Evolutionary conservation across 805 yeast genomes (phyloP), one percentile per base, ranked within the genome.

Genomic region (Candida sakaeoensis): DNA sequence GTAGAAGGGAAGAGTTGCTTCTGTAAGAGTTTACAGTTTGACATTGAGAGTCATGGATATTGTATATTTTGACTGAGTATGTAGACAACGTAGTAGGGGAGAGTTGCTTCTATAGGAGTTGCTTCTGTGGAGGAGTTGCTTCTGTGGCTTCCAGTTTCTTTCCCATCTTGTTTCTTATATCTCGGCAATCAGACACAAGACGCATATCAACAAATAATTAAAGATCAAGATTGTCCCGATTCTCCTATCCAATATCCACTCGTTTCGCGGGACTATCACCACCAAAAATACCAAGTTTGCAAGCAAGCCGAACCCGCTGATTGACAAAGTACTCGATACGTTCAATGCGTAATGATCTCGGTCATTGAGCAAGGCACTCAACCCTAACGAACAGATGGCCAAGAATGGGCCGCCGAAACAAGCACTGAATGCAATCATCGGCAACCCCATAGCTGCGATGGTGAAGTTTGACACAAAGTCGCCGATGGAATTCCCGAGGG

Each of bases 361-460:
- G 7, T 28, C 8, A 4, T 53, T 26, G 5, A 61, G 23, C 24
- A 86, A 44, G 0, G 91, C 89, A 49, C 85, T 83, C 4, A 82
- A 52, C 0, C 97, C 96, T 44, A 91, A 63, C 0, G 97, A 95
- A 28, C 90, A 68, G 8, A 93, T 64, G 39, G 89, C 83, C 30
- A 93, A 58, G 42, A 91, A 61, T 0, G 98, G 98, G 1, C 96
- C 88, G 0, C 97, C 98, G 57, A 90, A 84, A 54, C 98, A 90
- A 0, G 97, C 96, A 21, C 93, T 85, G n/a, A 93, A 68, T 0
- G 97, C 97, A 85, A 91, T 85, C 33, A 84, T 72, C 0, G 95
- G 86, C 63, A 78, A 80, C 0, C 95, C 96, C 72, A 86, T 75
- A 42, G 68, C 68, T 0, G 95, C 89, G 18, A 91, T 77, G 0